Base-by-base conservation (phyloP, 2,329 filamentous ascomycete genomes). In the Aspergillus neotritici region DNA sequence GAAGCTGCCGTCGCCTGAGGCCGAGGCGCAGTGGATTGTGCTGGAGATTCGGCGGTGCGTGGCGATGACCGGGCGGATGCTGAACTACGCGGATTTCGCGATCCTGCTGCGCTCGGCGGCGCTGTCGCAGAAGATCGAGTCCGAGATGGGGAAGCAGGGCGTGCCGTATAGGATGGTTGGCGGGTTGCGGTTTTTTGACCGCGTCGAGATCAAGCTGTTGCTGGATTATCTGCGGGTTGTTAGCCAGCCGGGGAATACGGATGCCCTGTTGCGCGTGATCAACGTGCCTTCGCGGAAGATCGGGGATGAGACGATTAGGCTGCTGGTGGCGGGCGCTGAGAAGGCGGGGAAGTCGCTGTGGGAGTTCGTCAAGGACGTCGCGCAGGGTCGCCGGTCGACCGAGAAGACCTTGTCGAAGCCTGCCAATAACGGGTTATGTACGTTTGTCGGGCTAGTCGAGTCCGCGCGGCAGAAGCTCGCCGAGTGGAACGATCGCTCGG, bases 121-220 rank as follows among this genome's bases (percentile, higher is more conserved):
- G 1, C 72, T 96, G 6, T 96, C 91, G 0, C 76, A 90, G 15
- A 80, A 87, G n/a, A 84, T 97, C 31, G 91, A 98, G 67, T 78
- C 82, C 15, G 84, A 84, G 3, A 72, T 97, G 32, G 87, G 85
- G 11, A 87, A 84, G 56, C 80, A 81, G 9, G 88, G 89, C 1
- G 81, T 97, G 32, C 78, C 89, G 0, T 98, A 97, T 65, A 82
- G 82, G 38, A 96, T 97, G 90, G 83, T 97, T 40, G 91, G 85
- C 56, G 91, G 93, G 2, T 80, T 82, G 49, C 86, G 87, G 46
- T 98, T 98, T 63, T 97, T 94, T 58, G 93, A 98, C 54, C 82
- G 93, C 40, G 78, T 81, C 3, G 91, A 98, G 62, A 84, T 97
- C 60, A 94, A 93, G 63, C 76, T 88, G 5, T 63, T 97, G 1